Evolutionary conservation across 2,329 filamentous ascomycete genomes (phyloP).

Genomic region (Podosphaera xanthii): DNA sequence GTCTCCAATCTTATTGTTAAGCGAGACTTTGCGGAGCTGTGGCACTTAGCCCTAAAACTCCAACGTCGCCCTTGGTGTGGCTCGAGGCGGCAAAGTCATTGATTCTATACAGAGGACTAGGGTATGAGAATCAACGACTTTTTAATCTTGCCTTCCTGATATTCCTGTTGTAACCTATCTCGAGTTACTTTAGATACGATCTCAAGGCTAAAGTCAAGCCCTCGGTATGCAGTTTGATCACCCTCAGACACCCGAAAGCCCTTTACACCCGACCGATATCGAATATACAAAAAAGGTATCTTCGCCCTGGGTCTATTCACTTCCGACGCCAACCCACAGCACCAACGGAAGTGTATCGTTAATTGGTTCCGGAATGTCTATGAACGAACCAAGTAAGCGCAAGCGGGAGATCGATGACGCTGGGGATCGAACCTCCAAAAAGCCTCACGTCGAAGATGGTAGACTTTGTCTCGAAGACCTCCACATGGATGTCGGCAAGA

Average conservation of each 20-base stretch:
- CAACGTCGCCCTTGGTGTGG: too few relatives aligned
- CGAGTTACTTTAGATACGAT: too few relatives aligned
- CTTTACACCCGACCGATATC: constrained; percentile 34
- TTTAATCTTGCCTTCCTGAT: not conserved
- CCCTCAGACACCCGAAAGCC: constrained; percentile 44
- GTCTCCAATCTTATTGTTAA: too few relatives aligned
- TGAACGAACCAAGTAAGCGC: constrained; percentile 35
- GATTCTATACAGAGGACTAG: too few relatives aligned
- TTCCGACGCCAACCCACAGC: constrained; percentile 40
- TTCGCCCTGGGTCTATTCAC: constrained; percentile 23
- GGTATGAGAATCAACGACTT: too few relatives aligned
- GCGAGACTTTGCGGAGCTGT: too few relatives aligned
- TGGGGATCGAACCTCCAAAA: constrained; percentile 35
- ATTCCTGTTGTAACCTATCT: too few relatives aligned
- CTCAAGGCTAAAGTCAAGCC: not conserved
- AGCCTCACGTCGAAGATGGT: constrained; percentile 37
- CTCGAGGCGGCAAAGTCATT: too few relatives aligned
- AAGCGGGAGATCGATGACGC: constrained; percentile 34
- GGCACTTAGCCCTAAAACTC: too few relatives aligned
- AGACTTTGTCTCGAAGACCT: constrained; percentile 39
- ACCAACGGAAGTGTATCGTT: constrained; percentile 28
- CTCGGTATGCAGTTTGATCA: constrained; percentile 34
- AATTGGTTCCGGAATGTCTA: constrained; percentile 10
- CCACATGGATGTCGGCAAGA: constrained; percentile 41
- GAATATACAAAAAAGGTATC: constrained; percentile 25